Evolutionary conservation across 202 grass and related monocot genomes (phyloP).

Genomic region (Miscanthus sacchariflorus): DNA sequence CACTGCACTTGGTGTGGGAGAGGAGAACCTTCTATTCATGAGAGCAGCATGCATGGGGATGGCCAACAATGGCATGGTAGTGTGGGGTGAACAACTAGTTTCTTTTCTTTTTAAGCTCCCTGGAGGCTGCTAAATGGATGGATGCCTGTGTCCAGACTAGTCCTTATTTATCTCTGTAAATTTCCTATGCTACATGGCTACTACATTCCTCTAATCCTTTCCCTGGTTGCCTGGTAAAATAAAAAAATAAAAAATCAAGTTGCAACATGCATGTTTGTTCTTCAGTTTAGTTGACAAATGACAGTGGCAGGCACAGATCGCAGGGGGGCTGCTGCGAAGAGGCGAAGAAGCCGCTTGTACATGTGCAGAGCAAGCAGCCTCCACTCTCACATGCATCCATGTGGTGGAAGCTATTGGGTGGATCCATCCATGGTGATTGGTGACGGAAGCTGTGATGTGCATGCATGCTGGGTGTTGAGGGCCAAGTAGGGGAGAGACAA

Average conservation of each 20-base stretch:
- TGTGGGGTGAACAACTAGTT: neutral
- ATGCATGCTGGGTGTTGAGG: neutral
- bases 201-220: neutral
- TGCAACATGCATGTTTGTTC: neutral
- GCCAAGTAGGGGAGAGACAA: neutral
- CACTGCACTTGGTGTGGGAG: neutral
- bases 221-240: neutral
- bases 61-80: neutral
- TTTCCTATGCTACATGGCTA: neutral
- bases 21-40: slow-evolving; percentile 59
- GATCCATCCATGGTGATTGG: slow-evolving; percentile 23
- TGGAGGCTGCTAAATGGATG: neutral
- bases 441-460: neutral
- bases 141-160: neutral
- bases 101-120: too few relatives aligned
- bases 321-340: too few relatives aligned
- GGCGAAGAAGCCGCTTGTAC: neutral
- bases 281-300: slow-evolving; percentile 14
- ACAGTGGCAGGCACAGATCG: neutral
- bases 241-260: neutral
- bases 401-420: neutral
- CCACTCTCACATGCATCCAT: slow-evolving; percentile 12
- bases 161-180: slow-evolving; percentile 40
- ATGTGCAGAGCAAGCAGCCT: neutral
- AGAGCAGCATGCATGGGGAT: slow-evolving; percentile 38